Evolutionary conservation across 2,329 filamentous ascomycete species (phyloP).

Genomic region (Claviceps sp.): DNA sequence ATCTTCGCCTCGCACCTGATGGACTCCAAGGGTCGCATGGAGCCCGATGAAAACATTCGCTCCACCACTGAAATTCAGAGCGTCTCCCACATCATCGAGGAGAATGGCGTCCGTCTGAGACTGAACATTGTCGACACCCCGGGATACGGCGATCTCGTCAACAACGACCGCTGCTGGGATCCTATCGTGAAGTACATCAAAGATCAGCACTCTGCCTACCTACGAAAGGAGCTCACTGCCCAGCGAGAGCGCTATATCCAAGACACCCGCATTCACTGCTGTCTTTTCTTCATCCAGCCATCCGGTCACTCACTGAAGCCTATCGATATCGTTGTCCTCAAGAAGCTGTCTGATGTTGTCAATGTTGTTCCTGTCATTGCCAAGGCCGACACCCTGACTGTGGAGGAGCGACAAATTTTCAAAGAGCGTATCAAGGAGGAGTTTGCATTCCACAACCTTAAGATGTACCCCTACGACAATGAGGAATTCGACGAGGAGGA

Average conservation of each 20-base stretch:
- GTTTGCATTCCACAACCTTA: slow-evolving; percentile 98
- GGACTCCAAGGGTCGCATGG: slow-evolving; percentile 91
- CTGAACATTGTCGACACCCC: slow-evolving; percentile 99
- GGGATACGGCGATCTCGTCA: slow-evolving; percentile 95
- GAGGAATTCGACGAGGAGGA: slow-evolving; percentile 98
- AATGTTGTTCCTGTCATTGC: slow-evolving; percentile 98
- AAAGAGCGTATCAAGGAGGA: slow-evolving; percentile 99
- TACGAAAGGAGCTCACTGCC: slow-evolving; percentile 97
- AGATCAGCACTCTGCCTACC: slow-evolving; percentile 98
- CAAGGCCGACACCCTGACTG: slow-evolving; percentile 90
- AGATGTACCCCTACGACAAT: slow-evolving; percentile 99
- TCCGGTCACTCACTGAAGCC: slow-evolving; percentile 97
- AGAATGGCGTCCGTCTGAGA: slow-evolving; percentile 93
- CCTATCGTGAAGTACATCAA: slow-evolving; percentile 99
- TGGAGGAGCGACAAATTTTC: slow-evolving; percentile 91
- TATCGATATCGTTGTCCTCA: slow-evolving; percentile 97
- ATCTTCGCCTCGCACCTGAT: slow-evolving; percentile 99
- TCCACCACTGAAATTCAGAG: slow-evolving; percentile 96
- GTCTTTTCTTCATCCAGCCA: slow-evolving; percentile 98
- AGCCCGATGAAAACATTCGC: slow-evolving; percentile 84
- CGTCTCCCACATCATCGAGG: slow-evolving; percentile 97
- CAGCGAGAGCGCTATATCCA: slow-evolving; percentile 99
- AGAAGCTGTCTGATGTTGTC: slow-evolving; percentile 98
- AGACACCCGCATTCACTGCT: slow-evolving; percentile 98
- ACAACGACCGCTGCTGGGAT: slow-evolving; percentile 99